Evolutionary conservation across 75 land plant genomes (phyloP).

Genomic region (Azolla pinnata): DNA sequence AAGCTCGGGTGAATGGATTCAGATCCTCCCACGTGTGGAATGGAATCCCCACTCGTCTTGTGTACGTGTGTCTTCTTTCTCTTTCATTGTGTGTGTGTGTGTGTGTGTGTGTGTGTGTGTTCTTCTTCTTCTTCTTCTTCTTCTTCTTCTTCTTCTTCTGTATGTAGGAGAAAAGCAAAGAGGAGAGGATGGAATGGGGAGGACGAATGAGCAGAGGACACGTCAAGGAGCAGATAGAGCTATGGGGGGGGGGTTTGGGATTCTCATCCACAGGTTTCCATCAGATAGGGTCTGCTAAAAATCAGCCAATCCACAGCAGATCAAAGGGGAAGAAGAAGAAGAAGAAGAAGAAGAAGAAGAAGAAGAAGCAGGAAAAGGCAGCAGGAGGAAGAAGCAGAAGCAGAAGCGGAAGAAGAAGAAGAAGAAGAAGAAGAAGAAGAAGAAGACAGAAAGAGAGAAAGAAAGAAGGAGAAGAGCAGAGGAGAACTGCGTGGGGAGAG

Average conservation of each 20-base stretch:
- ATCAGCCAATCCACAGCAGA: background rate
- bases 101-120: too few species aligned
- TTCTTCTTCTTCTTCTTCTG: too few species aligned
- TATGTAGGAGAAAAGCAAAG: too few species aligned
- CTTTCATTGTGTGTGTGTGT: too few species aligned
- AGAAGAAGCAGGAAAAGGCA: background rate
- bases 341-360: background rate
- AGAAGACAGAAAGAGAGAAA: background rate
- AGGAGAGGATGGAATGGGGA: background rate
- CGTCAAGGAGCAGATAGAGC: conserved; percentile 4
- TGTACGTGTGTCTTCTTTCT: too few species aligned
- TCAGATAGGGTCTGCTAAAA: conserved; percentile 4
- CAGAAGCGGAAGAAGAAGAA: background rate
- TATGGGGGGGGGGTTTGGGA: background rate
- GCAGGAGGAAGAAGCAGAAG: background rate
- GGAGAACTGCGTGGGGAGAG: background rate
- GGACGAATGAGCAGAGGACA: background rate
- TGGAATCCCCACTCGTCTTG: too few species aligned
- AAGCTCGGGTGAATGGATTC: too few species aligned
- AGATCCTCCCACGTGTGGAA: too few species aligned
- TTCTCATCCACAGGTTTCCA: conserved; percentile 6
- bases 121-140: too few species aligned
- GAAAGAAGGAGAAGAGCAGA: background rate
- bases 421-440: background rate
- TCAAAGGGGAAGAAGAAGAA: background rate